Evolutionary conservation across 2,329 filamentous ascomycete genomes (phyloP), one percentile per base, ranked within the genome.

Genomic region (Paradendryphiella salina): DNA sequence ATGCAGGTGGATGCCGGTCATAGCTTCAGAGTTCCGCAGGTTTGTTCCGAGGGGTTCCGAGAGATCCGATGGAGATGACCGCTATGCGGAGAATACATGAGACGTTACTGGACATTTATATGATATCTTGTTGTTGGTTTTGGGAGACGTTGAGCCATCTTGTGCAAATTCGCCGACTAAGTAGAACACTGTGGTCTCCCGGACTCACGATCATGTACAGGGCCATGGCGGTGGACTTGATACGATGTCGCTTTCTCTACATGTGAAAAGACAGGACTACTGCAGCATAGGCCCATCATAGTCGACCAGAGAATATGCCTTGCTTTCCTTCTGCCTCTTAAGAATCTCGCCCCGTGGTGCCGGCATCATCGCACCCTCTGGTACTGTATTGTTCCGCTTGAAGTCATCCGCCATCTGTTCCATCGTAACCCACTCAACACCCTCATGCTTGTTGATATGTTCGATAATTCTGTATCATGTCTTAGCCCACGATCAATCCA

Each of bases 401-500:
- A 90, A 90, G 31, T 89, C 83, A 64, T 89, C 85, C 23, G 78
- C 83, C 74, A 90, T 88, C 65, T 88, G 79, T 62, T 83, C 85
- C 78, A 90, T 87, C 0, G 84, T 87, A 0, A 86, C 81, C 78
- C 83, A 87, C 59, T 86, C 83, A 0, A 87, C 82, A 2, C 84
- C 81, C 52, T 83, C 80, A 45, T 82, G 77, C 48, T 77, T 78
- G 64, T 85, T 88, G 64, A 89, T 87, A 47, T 88, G 78, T 59
- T 89, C 85, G 54, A 89, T 89, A 28, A 87, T 79, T 44, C 78
- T 76, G 40, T 17, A 5, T 20, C 3, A 5, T 3, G 10, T 4
- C 43, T 52, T 50, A 57, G 32, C 10, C 6, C 11, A 8, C 5
- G 28, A 14, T 13, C 11, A 10, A 9, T 26, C 2, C 23, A 26